phyloP scores from a whole-genome alignment of 176 grass and related monocot genomes.

The Puccinellia tenuiflora region DNA sequence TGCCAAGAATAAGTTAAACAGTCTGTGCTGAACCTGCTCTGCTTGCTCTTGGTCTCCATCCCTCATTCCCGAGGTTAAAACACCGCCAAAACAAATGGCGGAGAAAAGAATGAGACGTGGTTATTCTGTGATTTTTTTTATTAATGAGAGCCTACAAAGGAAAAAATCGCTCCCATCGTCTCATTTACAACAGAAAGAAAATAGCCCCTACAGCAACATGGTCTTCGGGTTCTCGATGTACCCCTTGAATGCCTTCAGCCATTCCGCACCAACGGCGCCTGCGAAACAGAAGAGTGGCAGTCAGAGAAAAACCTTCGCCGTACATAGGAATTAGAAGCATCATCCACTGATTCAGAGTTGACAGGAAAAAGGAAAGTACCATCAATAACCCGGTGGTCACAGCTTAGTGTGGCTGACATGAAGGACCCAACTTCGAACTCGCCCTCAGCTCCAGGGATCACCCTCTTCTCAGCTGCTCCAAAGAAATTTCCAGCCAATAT shows the following conservation, averaged over 20 bases:
- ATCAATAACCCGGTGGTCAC: conserved; percentile 63
- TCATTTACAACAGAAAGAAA: conserved; percentile 16
- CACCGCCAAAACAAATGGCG: not conserved
- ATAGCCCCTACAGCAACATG: conserved; percentile 40
- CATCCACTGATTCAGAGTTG: not conserved
- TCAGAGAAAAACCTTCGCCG: not conserved
- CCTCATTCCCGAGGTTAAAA: not conserved
- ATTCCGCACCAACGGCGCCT: conserved; percentile 69
- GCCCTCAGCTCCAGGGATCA: conserved; percentile 40
- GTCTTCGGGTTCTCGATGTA: conserved; percentile 65
- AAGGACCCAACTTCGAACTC: conserved; percentile 58
- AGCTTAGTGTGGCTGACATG: conserved; percentile 70
- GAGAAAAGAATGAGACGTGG: not conserved
- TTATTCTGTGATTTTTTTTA: conserved; percentile 33
- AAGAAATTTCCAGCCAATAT: not conserved
- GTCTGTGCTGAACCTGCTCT: not conserved
- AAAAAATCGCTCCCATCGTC: not conserved
- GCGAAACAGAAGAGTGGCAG: not conserved
- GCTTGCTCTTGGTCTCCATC: not conserved
- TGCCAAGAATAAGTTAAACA: not conserved
- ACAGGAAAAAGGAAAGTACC: conserved; percentile 15
- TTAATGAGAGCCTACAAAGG: conserved; percentile 40
- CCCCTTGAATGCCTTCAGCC: conserved; percentile 70
- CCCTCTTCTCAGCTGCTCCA: conserved; percentile 67
- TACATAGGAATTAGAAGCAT: not conserved